Base-by-base conservation (phyloP, 208 protist genomes). In the Trypanosoma grayi region DNA sequence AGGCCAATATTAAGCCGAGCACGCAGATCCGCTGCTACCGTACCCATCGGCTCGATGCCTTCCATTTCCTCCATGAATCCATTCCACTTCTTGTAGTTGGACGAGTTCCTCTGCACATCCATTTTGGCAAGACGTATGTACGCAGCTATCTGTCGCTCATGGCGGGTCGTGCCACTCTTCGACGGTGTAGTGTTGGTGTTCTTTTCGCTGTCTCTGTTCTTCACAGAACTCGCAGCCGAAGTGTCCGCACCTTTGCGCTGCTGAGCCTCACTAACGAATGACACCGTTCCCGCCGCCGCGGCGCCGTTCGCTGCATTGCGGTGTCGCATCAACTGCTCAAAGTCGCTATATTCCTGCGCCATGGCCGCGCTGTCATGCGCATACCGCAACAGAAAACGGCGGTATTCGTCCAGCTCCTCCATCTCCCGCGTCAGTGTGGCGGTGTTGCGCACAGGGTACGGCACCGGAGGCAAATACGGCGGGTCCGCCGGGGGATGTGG, bases 11-110 rank as follows among this genome's bases (percentile, higher is more conserved):
- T 70, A 4, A 9, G 22, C 25, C 57, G n/a, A 45, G 25, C 59
- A 34, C 61, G 55, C 11, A 79, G 9, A n/a, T 57, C 48, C 44
- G 64, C 57, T 20, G 52, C 51, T 22, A 79, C 60, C 5, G 73
- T 75, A 10, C 73, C 73, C 13, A 27, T 36, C 33, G 60, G 48
- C 24, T 60, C 25, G 16, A 62, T 34, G 13, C 46, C 34, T 43
- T 70, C 66, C 67, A 72, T 57, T 33, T 79, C 73, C 33, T 61
- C 51, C 13, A 70, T 28, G 48, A 74, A 63, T 16, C 45, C 44
- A 44, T 60, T 56, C 52, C 66, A 65, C 43, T 75, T 79, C 34
- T 52, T 58, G 33, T 50, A 75, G 41, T 68, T 55, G 28, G 46
- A 51, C 8, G 9, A 20, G 45, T 70, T 66, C 18, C 58, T 44